Conservation (phyloP, 345 rosid genomes). For the Hibiscus mutabilis region DNA sequence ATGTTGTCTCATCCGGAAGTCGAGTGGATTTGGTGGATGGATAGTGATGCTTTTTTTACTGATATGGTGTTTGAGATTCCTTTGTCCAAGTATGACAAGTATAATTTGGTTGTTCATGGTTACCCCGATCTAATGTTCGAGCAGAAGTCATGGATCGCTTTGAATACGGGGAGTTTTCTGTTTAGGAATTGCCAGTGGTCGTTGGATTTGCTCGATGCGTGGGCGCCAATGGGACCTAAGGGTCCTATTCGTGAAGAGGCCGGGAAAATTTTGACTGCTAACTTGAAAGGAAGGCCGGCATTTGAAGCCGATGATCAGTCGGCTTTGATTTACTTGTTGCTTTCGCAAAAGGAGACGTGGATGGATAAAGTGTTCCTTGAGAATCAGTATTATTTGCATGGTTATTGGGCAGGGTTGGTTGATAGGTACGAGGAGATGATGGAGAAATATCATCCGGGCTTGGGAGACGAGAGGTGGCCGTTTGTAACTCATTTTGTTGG, state of each 20-base stretch:
- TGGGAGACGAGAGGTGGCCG: conserved; percentile 97
- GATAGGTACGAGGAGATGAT: conserved; percentile 95
- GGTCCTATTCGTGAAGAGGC: conserved; percentile 84
- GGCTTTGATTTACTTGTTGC: conserved; percentile 75
- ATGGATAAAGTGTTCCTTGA: conserved; percentile 82
- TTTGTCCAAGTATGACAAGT: conserved; percentile 40
- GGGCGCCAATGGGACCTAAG: conserved; percentile 98
- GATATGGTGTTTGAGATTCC: conserved; percentile 94
- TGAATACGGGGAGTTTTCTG: conserved; percentile 92
- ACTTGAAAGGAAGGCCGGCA: conserved; percentile 79
- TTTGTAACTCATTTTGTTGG: conserved; percentile 94
- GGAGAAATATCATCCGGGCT: conserved; percentile 87
- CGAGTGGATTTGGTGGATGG: conserved; percentile 99
- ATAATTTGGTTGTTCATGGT: conserved; percentile 86
- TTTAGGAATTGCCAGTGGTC: conserved; percentile 95
- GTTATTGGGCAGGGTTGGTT: conserved; percentile 91
- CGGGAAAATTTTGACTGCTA: conserved; percentile 74
- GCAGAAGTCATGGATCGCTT: conserved; percentile 89
- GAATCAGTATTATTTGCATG: conserved; percentile 87
- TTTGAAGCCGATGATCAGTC: conserved; percentile 97
- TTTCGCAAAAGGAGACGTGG: conserved; percentile 77
- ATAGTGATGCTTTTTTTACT: conserved; percentile 92
- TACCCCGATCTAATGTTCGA: conserved; percentile 81
- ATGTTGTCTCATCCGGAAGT: conserved; percentile 93
- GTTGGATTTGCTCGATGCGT: conserved; percentile 79